Evolutionary conservation across 2,329 filamentous ascomycete genomes (phyloP), one percentile per base, ranked within the genome.

Genomic region (Aspergillus phoenicis): DNA sequence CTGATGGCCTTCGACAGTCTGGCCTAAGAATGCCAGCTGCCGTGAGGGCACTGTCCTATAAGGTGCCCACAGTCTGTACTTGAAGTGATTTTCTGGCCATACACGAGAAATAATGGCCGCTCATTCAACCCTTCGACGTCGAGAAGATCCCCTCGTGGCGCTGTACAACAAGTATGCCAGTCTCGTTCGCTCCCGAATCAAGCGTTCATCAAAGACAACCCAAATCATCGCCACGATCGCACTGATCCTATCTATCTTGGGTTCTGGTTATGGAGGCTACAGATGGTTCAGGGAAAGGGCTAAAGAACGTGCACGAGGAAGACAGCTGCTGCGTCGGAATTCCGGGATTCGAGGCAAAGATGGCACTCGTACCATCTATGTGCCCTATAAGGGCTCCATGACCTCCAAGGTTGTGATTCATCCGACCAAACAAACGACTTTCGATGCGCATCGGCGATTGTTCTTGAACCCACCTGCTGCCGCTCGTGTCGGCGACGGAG

Each of bases 341-440:
- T 98, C 94, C 33, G 96, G 93, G 71, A 83, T 98, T 64, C 87
- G 91, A 77, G 92, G 94, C 70, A 97, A 97, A 79, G 95, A 98
- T 82, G 95, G 95, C 53, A 94, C 92, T 52, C 85, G 95, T 58
- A 96, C 93, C 13, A 95, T 99, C 61, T 98, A 95, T 73, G 95
- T 99, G 28, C 93, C 94, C 2, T 95, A 97, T 77, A 92, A 91
- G 76, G 86, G 93, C 67, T 73, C 70, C 24, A 60, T 70, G 49
- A 97, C 93, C 2, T 90, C 93, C 67, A 96, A 96, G 76, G 94
- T 99, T 52, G 89, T 90, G 60, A 97, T 99, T 65, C 84, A 91
- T 73, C 89, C 90, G 5, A 99, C 93, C 28, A 97, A 97, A 73
- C 87, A 88, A 20, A 90, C 94, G 38, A 99, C 95, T 0, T 99